phyloP scores from a whole-genome alignment of 768 basidiomycete species.

The Austroboletus eburneus region DNA sequence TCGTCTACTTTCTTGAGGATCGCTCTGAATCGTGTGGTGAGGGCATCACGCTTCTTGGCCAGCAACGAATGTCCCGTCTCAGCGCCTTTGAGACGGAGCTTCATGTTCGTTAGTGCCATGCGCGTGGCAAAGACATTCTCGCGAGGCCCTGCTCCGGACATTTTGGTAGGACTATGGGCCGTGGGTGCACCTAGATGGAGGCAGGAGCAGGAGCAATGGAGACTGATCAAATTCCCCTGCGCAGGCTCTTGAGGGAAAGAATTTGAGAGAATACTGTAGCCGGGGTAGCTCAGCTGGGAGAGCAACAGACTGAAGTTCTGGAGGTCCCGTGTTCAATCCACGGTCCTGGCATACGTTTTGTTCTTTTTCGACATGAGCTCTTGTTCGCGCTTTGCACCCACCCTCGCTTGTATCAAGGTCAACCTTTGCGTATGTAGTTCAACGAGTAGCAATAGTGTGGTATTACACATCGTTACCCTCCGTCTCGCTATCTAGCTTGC shows the following conservation, averaged over 20 bases:
- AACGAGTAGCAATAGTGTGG: too few species aligned
- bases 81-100: conserved; percentile 83
- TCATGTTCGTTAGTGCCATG: conserved; percentile 95
- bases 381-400: too few species aligned
- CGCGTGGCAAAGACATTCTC: conserved; percentile 97
- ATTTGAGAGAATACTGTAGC: conserved; percentile 11
- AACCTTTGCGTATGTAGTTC: too few species aligned
- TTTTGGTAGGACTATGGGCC: conserved; percentile 31
- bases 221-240: not conserved
- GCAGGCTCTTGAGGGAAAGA: not conserved
- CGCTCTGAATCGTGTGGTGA: conserved; percentile 90
- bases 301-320: conserved; percentile 77
- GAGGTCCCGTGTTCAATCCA: conserved; percentile 80
- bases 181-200: not conserved
- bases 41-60: conserved; percentile 96
- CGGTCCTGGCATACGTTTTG: conserved; percentile 57
- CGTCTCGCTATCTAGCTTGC: conserved; percentile 55
- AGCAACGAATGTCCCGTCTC: conserved; percentile 93
- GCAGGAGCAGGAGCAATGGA: not conserved
- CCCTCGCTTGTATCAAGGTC: too few species aligned
- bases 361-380: not conserved
- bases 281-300: conserved; percentile 74
- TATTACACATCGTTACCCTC: not conserved
- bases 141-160: conserved; percentile 88
- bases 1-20: conserved; percentile 98